phyloP scores from a whole-genome alignment of 2,329 filamentous ascomycete genomes.

The Phyllosticta ampelicida region DNA sequence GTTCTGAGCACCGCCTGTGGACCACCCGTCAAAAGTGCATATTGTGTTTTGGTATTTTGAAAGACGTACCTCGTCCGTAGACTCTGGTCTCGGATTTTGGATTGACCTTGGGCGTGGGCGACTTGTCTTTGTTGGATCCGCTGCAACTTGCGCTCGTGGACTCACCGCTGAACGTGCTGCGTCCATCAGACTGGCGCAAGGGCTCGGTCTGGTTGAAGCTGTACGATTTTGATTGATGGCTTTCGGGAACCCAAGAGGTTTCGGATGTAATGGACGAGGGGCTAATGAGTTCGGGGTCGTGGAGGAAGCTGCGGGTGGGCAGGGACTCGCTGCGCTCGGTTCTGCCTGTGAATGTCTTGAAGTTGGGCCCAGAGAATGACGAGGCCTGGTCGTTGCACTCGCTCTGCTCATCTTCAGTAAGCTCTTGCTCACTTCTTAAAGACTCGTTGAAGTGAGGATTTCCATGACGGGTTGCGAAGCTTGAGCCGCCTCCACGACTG shows the following conservation, averaged over 20 bases:
- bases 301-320: neutral
- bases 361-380: conserved; percentile 18
- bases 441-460: conserved; percentile 17
- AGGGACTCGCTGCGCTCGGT: conserved; percentile 21
- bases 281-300: neutral
- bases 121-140: conserved; percentile 25
- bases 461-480: conserved; percentile 15
- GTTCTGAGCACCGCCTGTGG: conserved; percentile 41
- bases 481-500: conserved; percentile 1
- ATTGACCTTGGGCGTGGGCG: conserved; percentile 31
- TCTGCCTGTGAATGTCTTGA: conserved; percentile 16
- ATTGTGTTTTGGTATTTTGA: conserved; percentile 1
- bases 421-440: conserved; percentile 2
- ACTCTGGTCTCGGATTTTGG: conserved; percentile 40
- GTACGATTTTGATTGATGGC: conserved; percentile 2
- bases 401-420: conserved; percentile 17
- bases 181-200: conserved; percentile 21
- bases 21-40: neutral
- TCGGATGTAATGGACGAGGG: neutral
- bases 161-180: conserved; percentile 28
- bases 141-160: conserved; percentile 24
- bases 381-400: conserved; percentile 19
- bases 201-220: conserved; percentile 8
- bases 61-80: conserved; percentile 43
- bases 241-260: neutral